Evolutionary conservation across 306 rosid genomes (phyloP), one percentile per base, ranked within the genome.

Genomic region (Rosa rugosa): DNA sequence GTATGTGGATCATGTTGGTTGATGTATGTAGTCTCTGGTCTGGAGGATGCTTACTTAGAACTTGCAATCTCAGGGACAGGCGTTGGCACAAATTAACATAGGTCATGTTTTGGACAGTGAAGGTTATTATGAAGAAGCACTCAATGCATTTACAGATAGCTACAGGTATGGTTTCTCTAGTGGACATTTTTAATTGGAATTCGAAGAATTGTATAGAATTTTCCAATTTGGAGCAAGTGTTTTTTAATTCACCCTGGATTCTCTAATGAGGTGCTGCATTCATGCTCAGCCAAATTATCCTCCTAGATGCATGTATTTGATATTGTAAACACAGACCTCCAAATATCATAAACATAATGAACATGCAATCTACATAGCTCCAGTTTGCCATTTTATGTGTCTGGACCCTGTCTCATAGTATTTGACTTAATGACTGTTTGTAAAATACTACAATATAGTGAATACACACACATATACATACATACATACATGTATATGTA

Each of bases 21-120:
- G 45, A 11, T 81, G 40, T 60, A 42, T 27, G 47, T 77, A 45
- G 41, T 54, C 57, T 36, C 73, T 65, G 76, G 68, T 69, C 73
- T 63, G 64, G 75, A 76, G 80, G 45, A 78, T 84, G 81, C 82
- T 77, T 77, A 80, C 75, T 53, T 80, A 69, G 81, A 75, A 20
- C 71, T 75, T 74, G 11, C 46, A 41, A 64, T 84, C 82, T 71
- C 80, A 95, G 98, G 98, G 98, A 46, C 97, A 92, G 85, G 98
- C 97, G 71, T 71, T 88, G 9, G 85, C 87, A 75, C 89, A 92
- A 84, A 86, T 84, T 60, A 85, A 89, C 71, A 88, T 92, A 41
- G 99, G 98, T 54, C 83, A 87, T 80, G 89, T 92, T 84, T 88
- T 88, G 84, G 98, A 95, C 85, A 88, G 87, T 87, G 84, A 80